Percentiles rank a stretch among this genome's conserved stretches.
phyloP scores from a whole-genome alignment of 306 rosid genomes.

The Vicia sativa region DNA sequence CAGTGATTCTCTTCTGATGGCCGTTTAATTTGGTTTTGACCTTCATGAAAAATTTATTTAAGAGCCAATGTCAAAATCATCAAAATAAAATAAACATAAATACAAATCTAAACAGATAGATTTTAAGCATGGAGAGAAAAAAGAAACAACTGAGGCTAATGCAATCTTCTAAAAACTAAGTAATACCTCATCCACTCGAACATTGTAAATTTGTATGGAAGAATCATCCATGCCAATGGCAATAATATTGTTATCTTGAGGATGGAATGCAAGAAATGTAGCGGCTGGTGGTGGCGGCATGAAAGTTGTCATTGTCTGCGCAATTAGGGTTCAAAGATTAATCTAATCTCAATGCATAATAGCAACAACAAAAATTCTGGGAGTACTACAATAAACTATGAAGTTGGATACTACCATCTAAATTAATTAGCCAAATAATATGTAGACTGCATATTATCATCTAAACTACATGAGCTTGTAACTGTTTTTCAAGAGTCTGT shows the following conservation, averaged over 20 bases:
- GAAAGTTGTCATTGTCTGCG: constrained; percentile 99
- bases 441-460: constrained; percentile 15
- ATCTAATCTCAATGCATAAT: constrained; percentile 26
- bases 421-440: constrained; percentile 1
- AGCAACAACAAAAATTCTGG: not conserved
- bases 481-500: not conserved
- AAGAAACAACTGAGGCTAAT: not conserved
- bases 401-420: constrained; percentile 19
- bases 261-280: constrained; percentile 97
- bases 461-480: not conserved
- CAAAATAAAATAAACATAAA: not conserved
- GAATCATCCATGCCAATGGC: constrained; percentile 99
- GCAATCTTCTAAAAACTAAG: constrained; percentile 19
- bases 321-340: constrained; percentile 40
- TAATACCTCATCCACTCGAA: constrained; percentile 90
- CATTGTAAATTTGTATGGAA: constrained; percentile 92
- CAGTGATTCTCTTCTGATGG: constrained; percentile 99
- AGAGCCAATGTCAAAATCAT: constrained; percentile 27
- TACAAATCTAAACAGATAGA: constrained; percentile 22
- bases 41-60: constrained; percentile 46
- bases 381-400: constrained; percentile 19
- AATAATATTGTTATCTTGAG: constrained; percentile 96
- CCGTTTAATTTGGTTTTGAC: constrained; percentile 94
- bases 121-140: constrained; percentile 20
- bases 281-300: constrained; percentile 99